Base-by-base conservation (phyloP, 306 rosid species). In the Rubus parviflorus region DNA sequence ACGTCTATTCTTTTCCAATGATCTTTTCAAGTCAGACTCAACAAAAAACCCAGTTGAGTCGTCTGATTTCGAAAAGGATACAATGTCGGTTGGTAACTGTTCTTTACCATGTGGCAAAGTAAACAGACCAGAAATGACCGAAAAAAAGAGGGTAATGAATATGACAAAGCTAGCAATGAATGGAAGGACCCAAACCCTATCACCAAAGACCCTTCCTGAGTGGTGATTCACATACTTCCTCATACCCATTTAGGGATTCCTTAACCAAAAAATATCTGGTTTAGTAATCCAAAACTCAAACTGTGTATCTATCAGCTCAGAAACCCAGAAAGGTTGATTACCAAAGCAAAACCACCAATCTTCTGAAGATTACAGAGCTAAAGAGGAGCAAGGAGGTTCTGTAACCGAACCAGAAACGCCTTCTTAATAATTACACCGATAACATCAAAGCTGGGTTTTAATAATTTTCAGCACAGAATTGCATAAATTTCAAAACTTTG, bases 131-230 rank as follows among this genome's bases (percentile, higher is more conserved):
- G 87, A 48, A 80, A 85, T 81, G 77, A 90, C 91, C 2, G 92
- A 89, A 58, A 92, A 85, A 81, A 86, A 35, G 74, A 95, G 81
- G 56, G 89, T 88, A 57, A 87, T 68, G 68, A 92, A 92, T 57
- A 92, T 86, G 71, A 89, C 77, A 83, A 92, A 79, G 83, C 96
- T 92, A 1, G 97, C 90, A 67, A 96, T 82, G 83, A 96, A 96
- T 54, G 98, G 99, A 15, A 92, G 80, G 77, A 81, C 79, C 98
- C 99, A 96, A 37, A 85, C 86, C 83, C 92, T 88, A 74, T 96
- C 97, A 81, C 97, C 92, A 73, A 87, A 89, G 37, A 87, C 79
- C 86, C 97, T 90, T 81, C 90, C 92, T 35, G 96, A 84, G 83
- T 90, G 92, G 72, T 87, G 89, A 78, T 86, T 88, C 49, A 72